These are phyloP conservation scores for Irpex rosettiformis DNA, from an alignment of 1,284 basidiomycete genomes.

Conservation along the genomic window DNA sequence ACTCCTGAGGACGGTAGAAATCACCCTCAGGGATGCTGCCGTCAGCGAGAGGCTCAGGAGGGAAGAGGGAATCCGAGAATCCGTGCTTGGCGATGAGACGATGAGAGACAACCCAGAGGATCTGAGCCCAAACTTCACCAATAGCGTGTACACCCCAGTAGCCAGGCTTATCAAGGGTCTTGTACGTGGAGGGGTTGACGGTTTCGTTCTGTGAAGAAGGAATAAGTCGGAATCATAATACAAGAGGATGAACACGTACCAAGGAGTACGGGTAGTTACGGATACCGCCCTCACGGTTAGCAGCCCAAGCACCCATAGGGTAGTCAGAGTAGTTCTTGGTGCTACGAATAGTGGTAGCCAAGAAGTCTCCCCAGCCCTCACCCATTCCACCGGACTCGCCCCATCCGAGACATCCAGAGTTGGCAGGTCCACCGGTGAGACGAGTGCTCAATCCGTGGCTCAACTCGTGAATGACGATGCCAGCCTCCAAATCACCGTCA, in stretches of 20 bases:
- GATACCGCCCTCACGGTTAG: slow-evolving; percentile 77
- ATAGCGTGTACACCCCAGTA: slow-evolving; percentile 93
- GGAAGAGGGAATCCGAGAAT: slow-evolving; percentile 77
- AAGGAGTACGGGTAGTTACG: slow-evolving; percentile 85
- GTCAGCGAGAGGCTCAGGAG: slow-evolving; percentile 61
- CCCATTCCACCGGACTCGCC: slow-evolving; percentile 97
- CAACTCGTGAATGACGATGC: slow-evolving; percentile 90
- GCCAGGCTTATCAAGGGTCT: slow-evolving; percentile 91
- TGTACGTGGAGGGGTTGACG: slow-evolving; percentile 90
- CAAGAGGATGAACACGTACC: slow-evolving; percentile 27
- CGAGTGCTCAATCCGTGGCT: slow-evolving; percentile 91
- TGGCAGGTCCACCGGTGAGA: slow-evolving; percentile 89
- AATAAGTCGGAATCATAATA: background rate
- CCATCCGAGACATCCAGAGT: slow-evolving; percentile 93
- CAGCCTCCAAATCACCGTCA: slow-evolving; percentile 93
- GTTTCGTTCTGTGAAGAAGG: slow-evolving; percentile 47
- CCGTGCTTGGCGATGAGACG: slow-evolving; percentile 79
- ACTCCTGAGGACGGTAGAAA: slow-evolving; percentile 64
- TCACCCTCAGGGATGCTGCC: slow-evolving; percentile 63
- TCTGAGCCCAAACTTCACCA: slow-evolving; percentile 95
- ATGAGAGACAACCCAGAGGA: slow-evolving; percentile 84
- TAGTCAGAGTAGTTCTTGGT: slow-evolving; percentile 70
- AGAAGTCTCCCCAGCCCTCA: slow-evolving; percentile 90
- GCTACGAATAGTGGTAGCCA: slow-evolving; percentile 83
- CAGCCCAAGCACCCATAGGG: slow-evolving; percentile 94